Evolutionary conservation across 495 filamentous ascomycete species (phyloP).

Genomic region (Durotheca rogersii): DNA sequence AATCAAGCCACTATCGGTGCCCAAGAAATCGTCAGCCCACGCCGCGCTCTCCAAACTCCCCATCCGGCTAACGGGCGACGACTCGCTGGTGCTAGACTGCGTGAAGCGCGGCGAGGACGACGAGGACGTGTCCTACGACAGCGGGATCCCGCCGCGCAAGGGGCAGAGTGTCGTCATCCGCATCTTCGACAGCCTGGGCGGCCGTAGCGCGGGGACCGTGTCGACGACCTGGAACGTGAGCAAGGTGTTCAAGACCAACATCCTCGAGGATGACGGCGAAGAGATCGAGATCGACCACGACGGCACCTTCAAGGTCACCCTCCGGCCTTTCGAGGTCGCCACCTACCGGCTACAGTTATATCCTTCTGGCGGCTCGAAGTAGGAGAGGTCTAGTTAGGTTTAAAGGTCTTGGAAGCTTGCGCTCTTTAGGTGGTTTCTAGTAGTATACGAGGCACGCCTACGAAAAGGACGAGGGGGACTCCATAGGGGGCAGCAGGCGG

Average conservation of each 20-base stretch:
- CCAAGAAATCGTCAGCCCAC: constrained; percentile 31
- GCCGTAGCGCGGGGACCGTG: constrained; percentile 67
- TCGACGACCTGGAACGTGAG: constrained; percentile 65
- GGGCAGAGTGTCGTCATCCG: constrained; percentile 80
- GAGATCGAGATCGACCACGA: constrained; percentile 52
- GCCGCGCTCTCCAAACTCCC: constrained; percentile 43
- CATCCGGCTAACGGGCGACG: constrained; percentile 57
- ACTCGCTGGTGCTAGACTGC: constrained; percentile 72
- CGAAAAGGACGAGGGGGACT: no score
- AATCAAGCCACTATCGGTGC: constrained; percentile 52
- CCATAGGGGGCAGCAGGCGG: no score
- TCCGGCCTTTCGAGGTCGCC: constrained; percentile 88
- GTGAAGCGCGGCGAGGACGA: constrained; percentile 96
- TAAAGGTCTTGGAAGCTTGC: no score
- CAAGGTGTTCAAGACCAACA: constrained; percentile 77
- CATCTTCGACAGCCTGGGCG: constrained; percentile 90
- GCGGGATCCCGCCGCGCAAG: constrained; percentile 64
- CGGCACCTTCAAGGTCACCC: constrained; percentile 60
- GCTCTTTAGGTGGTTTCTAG: no score
- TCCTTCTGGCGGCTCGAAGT: background rate
- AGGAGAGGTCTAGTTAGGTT: no score
- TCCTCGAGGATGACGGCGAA: constrained; percentile 70
- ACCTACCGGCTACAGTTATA: constrained; percentile 77
- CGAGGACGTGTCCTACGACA: constrained; percentile 73
- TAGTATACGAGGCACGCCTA: no score